Evolutionary conservation across 129 eudicot species (phyloP).

Genomic region (Erigeron canadensis): DNA sequence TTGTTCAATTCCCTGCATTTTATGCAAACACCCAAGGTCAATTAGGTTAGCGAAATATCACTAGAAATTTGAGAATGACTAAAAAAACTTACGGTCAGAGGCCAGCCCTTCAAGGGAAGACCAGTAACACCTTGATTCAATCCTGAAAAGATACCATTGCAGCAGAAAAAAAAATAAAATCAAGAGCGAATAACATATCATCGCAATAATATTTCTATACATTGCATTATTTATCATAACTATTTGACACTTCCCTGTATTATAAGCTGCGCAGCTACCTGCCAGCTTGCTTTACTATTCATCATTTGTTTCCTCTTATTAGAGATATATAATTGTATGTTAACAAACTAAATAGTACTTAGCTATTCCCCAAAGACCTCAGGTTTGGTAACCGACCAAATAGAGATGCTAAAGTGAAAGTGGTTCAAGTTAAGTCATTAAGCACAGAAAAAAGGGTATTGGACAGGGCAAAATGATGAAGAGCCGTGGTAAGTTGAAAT

Average conservation of each 20-base stretch:
- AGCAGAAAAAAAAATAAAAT: conserved; percentile 1
- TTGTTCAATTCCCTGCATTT: conserved; percentile 80
- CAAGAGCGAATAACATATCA: neutral
- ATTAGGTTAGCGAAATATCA: neutral
- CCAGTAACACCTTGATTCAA: conserved; percentile 80
- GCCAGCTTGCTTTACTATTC: too few species aligned
- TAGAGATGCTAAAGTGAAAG: neutral
- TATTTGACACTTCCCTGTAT: neutral
- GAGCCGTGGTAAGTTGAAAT: conserved; percentile 12
- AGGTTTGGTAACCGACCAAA: neutral
- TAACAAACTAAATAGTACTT: neutral
- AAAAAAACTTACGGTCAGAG: conserved; percentile 72
- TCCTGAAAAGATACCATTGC: conserved; percentile 36
- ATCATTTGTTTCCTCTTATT: too few species aligned
- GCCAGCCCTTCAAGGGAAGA: conserved; percentile 98
- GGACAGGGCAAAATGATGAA: conserved; percentile 4
- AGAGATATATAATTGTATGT: too few species aligned
- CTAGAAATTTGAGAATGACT: neutral
- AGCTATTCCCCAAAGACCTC: neutral
- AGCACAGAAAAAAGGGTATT: neutral
- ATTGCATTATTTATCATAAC: neutral
- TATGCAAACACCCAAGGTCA: conserved; percentile 21
- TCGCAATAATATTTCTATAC: neutral
- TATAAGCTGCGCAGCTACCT: too few species aligned
- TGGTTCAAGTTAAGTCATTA: conserved; percentile 2